Percentiles rank a stretch among this genome's conserved stretches.
Evolutionary conservation across 257 asterid species (phyloP).

Genomic region (Capsicum rhomboideum): DNA sequence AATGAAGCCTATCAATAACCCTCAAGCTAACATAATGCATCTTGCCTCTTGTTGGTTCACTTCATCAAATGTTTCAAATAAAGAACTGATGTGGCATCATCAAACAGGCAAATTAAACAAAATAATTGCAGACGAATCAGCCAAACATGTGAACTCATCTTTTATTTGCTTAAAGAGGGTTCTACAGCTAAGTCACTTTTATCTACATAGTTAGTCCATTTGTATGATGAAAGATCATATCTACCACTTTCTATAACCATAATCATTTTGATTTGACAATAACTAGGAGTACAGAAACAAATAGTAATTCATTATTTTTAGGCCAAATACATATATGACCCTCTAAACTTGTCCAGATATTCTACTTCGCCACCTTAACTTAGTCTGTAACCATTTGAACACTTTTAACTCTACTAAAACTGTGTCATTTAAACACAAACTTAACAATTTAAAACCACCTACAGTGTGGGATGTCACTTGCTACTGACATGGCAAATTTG

Average conservation of each 20-base stretch:
- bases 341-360: too few species aligned
- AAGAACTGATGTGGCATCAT: neutral
- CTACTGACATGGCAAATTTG: too few species aligned
- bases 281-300: neutral
- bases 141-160: neutral
- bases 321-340: too few species aligned
- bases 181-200: neutral
- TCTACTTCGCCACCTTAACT: too few species aligned
- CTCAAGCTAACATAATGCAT: neutral
- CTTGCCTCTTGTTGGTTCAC: neutral
- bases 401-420: too few species aligned
- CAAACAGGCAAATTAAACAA: neutral
- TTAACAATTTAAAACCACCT: too few species aligned
- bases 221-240: neutral
- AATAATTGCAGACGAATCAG: neutral
- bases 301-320: neutral
- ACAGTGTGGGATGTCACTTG: too few species aligned
- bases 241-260: neutral
- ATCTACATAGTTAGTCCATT: neutral
- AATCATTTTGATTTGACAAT: neutral
- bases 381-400: too few species aligned
- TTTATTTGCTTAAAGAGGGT: neutral
- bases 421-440: too few species aligned
- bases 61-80: neutral
- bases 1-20: neutral